Evolutionary conservation across 108 stramenopile genomes (phyloP), one percentile per base, ranked within the genome.

Genomic region (Pelagomonas calceolata): DNA sequence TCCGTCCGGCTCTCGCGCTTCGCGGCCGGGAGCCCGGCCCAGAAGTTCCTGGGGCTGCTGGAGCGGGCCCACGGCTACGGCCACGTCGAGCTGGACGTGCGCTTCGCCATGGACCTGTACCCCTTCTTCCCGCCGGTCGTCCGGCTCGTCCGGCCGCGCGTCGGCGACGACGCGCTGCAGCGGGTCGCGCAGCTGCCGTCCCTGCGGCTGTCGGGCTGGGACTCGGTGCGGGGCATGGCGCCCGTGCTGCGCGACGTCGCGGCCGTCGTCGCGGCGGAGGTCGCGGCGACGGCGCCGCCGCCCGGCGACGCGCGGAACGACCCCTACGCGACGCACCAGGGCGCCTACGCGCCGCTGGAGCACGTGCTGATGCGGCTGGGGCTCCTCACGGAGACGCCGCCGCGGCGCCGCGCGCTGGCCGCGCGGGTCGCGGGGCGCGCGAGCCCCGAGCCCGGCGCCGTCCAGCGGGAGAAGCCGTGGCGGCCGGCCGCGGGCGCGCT

Each of bases 81-180:
- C 70, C 74, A 77, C 70, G 76, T 77, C 32, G 76, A 77, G 73
- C 70, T 77, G 69, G 76, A 77, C 33, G 44, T 77, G 43, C 74
- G 73, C 34, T 77, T 75, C 70, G 75, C 73, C 32, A 77, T 77
- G 68, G 76, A 77, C 76, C 69, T 77, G 29, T 77, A 77, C 76
- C 76, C 76, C 26, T 77, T 77, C 43, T 77, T 74, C 39, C 76
- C 76, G 17, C 76, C 76, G 21, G 66, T 75, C 33, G 75, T 75
- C 16, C 72, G 72, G 65, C 72, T 75, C 72, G 76, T 77, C 29
- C 73, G 76, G 31, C 76, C 76, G 32, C 68, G 76, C 31, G 75
- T 77, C 36, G 39, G 60, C 39, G 74, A 74, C 51, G 74, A 70
- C 68, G 75, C 75, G 74, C 74, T 77, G 69, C 74, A 39, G 46